Conservation (phyloP, 192 early-diverging fungal genomes). For the Backusella parvicylindrica region DNA sequence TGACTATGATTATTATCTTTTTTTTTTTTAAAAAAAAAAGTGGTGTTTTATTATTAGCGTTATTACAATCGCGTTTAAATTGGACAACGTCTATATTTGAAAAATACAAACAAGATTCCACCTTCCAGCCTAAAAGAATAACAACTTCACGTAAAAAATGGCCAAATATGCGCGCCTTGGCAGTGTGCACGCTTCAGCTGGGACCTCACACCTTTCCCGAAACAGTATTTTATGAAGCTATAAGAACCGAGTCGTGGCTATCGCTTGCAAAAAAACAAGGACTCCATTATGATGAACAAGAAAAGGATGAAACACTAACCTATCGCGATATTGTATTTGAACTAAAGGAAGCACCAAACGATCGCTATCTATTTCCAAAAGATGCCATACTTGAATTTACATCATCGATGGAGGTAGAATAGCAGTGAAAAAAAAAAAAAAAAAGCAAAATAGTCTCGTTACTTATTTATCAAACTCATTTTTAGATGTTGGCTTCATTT, state of each 20-base stretch:
- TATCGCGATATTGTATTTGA: slow-evolving; percentile 48
- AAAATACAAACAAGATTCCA: slow-evolving; percentile 31
- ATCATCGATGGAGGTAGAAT: slow-evolving; percentile 17
- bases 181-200: slow-evolving; percentile 42
- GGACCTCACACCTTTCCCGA: slow-evolving; percentile 52
- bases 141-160: slow-evolving; percentile 19
- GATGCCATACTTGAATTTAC: slow-evolving; percentile 45
- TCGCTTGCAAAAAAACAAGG: slow-evolving; percentile 12
- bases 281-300: background rate
- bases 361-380: slow-evolving; percentile 51
- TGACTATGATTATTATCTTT: background rate
- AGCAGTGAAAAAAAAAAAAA: background rate
- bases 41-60: slow-evolving; percentile 31
- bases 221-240: slow-evolving; percentile 43
- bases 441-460: background rate
- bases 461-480: background rate
- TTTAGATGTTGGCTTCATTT: slow-evolving; percentile 32
- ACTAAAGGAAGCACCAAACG: slow-evolving; percentile 50
- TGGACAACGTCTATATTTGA: slow-evolving; percentile 31
- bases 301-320: background rate
- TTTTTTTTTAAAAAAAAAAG: slow-evolving; percentile 16
- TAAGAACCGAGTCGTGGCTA: slow-evolving; percentile 11
- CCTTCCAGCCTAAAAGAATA: slow-evolving; percentile 25
- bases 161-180: slow-evolving; percentile 34
- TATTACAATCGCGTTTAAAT: slow-evolving; percentile 40